Evolutionary conservation across 2,329 filamentous ascomycete species (phyloP), one percentile per base, ranked within the genome.

Genomic region (Diaporthe sp.): DNA sequence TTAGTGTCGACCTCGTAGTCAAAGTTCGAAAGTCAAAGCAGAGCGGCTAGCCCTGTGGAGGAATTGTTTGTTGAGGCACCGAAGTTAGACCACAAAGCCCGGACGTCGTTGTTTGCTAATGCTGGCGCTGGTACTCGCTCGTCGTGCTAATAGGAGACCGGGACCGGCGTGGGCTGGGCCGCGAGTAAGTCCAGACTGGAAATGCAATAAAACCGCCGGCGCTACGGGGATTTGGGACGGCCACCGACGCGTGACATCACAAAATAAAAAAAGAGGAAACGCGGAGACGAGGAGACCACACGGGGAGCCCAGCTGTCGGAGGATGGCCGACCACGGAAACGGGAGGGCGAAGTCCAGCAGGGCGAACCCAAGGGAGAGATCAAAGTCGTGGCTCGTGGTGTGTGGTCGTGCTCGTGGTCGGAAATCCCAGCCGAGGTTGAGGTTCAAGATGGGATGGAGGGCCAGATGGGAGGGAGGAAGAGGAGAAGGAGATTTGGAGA

Each of bases 101-200:
- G 65, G 65, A 53, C 31, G 58, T 61, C 55, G 70, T 58, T 46
- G 53, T 58, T 60, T 72, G 55, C 55, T 72, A 42, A 62, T 46
- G 44, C 55, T 51, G 55, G 49, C 28, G 53, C 31, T 72, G 70
- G 49, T 46, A 42, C 42, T 57, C n/a, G 34, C 42, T 57, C n/a
- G 34, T 68, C 57, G 44, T 68, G 57, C 49, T 46, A 60, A 51
- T 55, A 25, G 34, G 53, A 15, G 60, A 67, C 75, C 75, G 75
- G 62, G 68, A 76, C 57, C 71, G 75, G 75, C 55, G 73, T 74
- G 46, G 71, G 34, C 71, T 74, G 46, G 28, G 49, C 31, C 71
- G 74, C 71, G 62, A 76, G 74, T 74, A 76, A 74, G 72, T 68
- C 53, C 65, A 39, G 31, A 37, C 34, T 70, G 51, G 44, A 46